These are phyloP conservation scores for Populus nigra DNA, from an alignment of 345 rosid genomes.

Conservation along the genomic window DNA sequence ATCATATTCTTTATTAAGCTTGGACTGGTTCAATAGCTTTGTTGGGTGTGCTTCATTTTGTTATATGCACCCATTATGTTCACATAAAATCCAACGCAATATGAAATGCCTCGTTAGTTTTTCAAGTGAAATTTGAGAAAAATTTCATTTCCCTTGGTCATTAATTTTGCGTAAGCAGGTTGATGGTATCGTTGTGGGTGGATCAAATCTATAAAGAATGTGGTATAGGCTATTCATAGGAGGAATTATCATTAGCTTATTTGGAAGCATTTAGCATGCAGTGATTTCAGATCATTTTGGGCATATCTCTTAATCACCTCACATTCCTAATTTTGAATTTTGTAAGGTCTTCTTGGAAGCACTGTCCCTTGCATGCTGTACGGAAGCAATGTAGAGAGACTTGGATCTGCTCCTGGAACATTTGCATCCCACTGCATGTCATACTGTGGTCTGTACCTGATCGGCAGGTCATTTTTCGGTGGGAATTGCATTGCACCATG, in stretches of 20 bases:
- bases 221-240: not conserved
- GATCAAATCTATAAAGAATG: not conserved
- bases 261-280: not conserved
- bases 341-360: constrained; percentile 84
- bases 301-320: not conserved
- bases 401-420: constrained; percentile 67
- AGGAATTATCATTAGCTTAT: not conserved
- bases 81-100: not conserved
- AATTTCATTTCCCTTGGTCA: not conserved
- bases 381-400: constrained; percentile 89
- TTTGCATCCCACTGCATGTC: constrained; percentile 80
- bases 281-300: not conserved
- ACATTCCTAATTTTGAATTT: not conserved
- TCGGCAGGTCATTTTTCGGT: constrained; percentile 61
- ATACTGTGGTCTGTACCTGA: constrained; percentile 66
- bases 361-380: constrained; percentile 81
- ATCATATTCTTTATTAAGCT: not conserved
- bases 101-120: not conserved
- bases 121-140: not conserved
- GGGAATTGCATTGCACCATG: constrained; percentile 90
- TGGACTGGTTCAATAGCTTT: not conserved
- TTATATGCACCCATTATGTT: not conserved
- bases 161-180: not conserved
- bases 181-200: not conserved
- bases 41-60: not conserved